Evolutionary conservation across 768 basidiomycete species (phyloP), one percentile per base, ranked within the genome.

Genomic region (Tylopilus intermedius): DNA sequence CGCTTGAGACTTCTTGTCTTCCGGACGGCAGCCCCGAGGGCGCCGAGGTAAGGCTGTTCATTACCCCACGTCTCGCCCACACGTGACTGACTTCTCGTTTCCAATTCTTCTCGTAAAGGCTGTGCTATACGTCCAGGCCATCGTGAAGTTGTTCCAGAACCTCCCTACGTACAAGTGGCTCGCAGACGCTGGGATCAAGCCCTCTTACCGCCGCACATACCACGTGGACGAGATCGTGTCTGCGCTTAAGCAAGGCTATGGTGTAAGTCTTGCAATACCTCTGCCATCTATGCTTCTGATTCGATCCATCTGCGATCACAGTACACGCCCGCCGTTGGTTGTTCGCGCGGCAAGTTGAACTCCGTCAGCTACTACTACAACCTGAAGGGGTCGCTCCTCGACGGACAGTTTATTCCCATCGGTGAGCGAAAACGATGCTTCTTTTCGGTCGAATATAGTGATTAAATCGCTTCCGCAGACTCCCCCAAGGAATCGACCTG

Each of bases 81-180:
- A 21, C 4, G 2, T 26, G 5, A 11, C 10, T 22, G 37, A 4
- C 14, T 22, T 10, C 52, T 38, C 8, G 11, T 11, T 33, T 13
- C 13, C 13, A 8, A 11, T 33, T 33, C 9, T 14, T 49, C 24
- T 49, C 33, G 1, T 4, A 8, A 51, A 85, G 82, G 86, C 86
- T 0, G 85, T 86, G 32, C 76, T 77, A 2, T 88, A 78, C 71
- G 86, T 85, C 70, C 60, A 79, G 53, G 72, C 56, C 8, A 76
- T 81, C 3, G 82, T 86, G 49, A 73, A 68, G 22, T 67, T 86
- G 18, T 86, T 84, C 74, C 61, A 79, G 79, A 74, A 74, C 2
- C 79, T 91, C 18, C 86, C 88, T 0, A 90, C 90, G 3, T 90
- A 82, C 68, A 72, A 78, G 11, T 89, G 80, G 80, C 81, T 94